phyloP scores from a whole-genome alignment of 2,329 filamentous ascomycete species.

The Metarhizium sp. region DNA sequence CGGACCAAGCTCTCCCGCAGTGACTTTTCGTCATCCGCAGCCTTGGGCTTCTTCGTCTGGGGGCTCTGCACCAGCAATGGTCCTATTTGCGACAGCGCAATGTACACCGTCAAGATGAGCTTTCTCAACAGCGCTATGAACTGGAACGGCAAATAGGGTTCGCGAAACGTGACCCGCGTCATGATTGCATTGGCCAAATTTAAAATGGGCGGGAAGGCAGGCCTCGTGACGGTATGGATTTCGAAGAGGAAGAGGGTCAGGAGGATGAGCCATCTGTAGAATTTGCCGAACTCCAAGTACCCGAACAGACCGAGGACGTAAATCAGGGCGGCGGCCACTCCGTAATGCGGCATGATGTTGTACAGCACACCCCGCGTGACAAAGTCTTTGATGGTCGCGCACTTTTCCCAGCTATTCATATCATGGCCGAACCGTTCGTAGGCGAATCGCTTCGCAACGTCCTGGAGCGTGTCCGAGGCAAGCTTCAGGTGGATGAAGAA shows the following conservation, averaged over 20 bases:
- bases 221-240: slow-evolving; percentile 45
- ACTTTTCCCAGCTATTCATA: slow-evolving; percentile 55
- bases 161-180: slow-evolving; percentile 30
- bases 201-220: slow-evolving; percentile 37
- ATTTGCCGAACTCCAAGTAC: slow-evolving; percentile 57
- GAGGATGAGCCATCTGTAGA: slow-evolving; percentile 55
- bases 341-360: slow-evolving; percentile 52
- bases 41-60: slow-evolving; percentile 16
- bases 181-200: slow-evolving; percentile 36
- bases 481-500: slow-evolving; percentile 76
- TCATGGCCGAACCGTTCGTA: slow-evolving; percentile 83
- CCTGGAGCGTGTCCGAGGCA: slow-evolving; percentile 72
- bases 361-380: slow-evolving; percentile 55
- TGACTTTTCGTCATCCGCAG: slow-evolving; percentile 35
- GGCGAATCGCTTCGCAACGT: slow-evolving; percentile 69
- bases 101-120: slow-evolving; percentile 67
- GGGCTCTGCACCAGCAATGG: slow-evolving; percentile 47
- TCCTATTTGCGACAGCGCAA: slow-evolving; percentile 73
- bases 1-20: slow-evolving; percentile 56
- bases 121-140: slow-evolving; percentile 66
- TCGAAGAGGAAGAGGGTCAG: slow-evolving; percentile 46
- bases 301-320: slow-evolving; percentile 55
- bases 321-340: slow-evolving; percentile 44
- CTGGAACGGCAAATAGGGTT: slow-evolving; percentile 77
- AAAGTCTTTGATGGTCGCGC: slow-evolving; percentile 63